phyloP scores from a whole-genome alignment of 768 basidiomycete genomes.

The Lactarius vividus region DNA sequence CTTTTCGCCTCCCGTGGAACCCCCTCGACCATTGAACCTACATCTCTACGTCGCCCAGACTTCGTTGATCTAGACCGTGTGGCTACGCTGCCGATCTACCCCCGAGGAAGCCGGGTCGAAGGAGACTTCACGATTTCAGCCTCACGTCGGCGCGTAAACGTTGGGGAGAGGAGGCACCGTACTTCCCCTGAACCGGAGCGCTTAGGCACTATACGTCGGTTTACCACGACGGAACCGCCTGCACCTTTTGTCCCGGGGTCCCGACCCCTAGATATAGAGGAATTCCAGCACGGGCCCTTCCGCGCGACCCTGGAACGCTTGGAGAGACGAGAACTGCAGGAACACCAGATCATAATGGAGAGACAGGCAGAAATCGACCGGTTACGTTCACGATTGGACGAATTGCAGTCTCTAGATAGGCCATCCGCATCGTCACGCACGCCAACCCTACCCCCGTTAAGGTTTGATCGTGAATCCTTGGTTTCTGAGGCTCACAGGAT shows the following conservation, averaged over 20 bases:
- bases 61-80: constrained; percentile 3
- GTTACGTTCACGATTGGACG: constrained; percentile 22
- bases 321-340: constrained; percentile 16
- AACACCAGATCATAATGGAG: constrained; percentile 21
- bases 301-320: constrained; percentile 29
- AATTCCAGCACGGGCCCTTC: constrained; percentile 34
- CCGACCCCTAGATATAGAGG: constrained; percentile 28
- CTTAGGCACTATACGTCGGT: constrained; percentile 7
- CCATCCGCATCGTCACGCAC: constrained; percentile 11
- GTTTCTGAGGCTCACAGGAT: constrained; percentile 13
- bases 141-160: constrained; percentile 6
- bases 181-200: constrained; percentile 12
- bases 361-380: constrained; percentile 27
- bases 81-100: neutral
- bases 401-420: constrained; percentile 20
- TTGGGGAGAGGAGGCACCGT: constrained; percentile 16
- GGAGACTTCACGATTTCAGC: constrained; percentile 15
- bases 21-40: constrained; percentile 9
- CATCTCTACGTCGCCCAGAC: constrained; percentile 15
- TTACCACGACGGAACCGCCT: constrained; percentile 4
- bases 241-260: constrained; percentile 1
- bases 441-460: constrained; percentile 27
- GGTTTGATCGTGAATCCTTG: constrained; percentile 20
- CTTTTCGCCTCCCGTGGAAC: constrained; percentile 24
- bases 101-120: constrained; percentile 15